Percentiles rank a stretch among this genome's conserved stretches.
These are phyloP conservation scores for Metschnikowia corniflorae DNA, from an alignment of 805 yeast species.

Conservation along the genomic window DNA sequence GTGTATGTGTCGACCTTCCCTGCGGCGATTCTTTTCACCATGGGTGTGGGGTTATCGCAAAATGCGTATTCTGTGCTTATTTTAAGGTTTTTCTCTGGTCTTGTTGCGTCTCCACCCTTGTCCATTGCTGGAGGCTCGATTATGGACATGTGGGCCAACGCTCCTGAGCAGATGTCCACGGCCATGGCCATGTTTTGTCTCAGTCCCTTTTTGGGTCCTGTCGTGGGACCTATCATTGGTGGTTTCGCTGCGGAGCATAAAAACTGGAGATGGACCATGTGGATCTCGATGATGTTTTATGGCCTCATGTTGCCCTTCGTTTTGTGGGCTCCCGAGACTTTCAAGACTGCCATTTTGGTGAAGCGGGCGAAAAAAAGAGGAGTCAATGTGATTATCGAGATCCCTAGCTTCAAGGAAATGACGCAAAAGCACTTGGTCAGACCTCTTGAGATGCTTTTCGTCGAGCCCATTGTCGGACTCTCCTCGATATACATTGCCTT, in stretches of 20 bases:
- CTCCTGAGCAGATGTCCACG: constrained; percentile 55
- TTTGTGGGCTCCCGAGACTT: constrained; percentile 17
- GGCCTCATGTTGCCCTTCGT: constrained; percentile 18
- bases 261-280: constrained; percentile 21
- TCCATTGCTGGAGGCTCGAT: constrained; percentile 85
- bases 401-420: constrained; percentile 40
- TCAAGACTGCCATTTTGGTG: constrained; percentile 18
- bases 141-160: constrained; percentile 61
- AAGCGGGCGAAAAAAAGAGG: constrained; percentile 47
- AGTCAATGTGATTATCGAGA: constrained; percentile 37
- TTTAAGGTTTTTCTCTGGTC: constrained; percentile 70
- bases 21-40: constrained; percentile 18
- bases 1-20: constrained; percentile 18
- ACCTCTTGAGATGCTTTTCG: constrained; percentile 65
- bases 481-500: constrained; percentile 70
- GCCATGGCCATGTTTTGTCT: constrained; percentile 75
- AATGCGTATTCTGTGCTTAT: constrained; percentile 47
- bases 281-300: constrained; percentile 20
- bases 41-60: constrained; percentile 20
- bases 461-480: constrained; percentile 71
- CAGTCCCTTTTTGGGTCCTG: constrained; percentile 21
- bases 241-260: constrained; percentile 46
- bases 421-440: constrained; percentile 51
- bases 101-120: constrained; percentile 76
- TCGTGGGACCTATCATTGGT: constrained; percentile 20